Percentiles rank a stretch among this genome's conserved stretches.
Conservation (phyloP, 2,329 filamentous ascomycete species). For the Trichophyton simii region DNA sequence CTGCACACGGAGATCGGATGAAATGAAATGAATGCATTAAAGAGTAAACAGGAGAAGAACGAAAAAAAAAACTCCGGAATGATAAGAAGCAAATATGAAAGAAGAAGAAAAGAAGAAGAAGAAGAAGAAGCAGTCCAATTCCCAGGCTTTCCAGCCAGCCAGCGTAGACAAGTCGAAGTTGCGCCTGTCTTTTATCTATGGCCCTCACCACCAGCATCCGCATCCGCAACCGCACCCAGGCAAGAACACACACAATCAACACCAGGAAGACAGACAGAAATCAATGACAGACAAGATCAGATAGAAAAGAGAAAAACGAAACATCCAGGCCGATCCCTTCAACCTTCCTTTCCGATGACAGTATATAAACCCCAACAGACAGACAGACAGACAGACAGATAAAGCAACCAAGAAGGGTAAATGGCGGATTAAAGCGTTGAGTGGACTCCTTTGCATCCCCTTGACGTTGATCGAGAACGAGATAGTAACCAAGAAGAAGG, state of each 20-base stretch:
- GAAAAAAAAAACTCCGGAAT: constrained; percentile 3
- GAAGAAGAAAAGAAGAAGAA: not conserved
- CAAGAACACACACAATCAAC: not conserved
- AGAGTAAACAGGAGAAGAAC: not conserved
- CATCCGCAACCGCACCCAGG: not conserved
- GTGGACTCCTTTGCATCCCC: not conserved
- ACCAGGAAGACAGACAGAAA: not conserved
- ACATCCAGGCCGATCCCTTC: constrained; percentile 1
- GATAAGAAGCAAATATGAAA: not conserved
- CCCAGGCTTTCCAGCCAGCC: not conserved
- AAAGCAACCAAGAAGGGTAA: not conserved
- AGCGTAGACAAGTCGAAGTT: constrained; percentile 3
- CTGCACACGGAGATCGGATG: too few relatives aligned
- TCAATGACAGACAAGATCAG: not conserved
- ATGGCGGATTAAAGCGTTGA: not conserved
- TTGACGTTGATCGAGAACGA: not conserved
- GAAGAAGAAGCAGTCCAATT: not conserved
- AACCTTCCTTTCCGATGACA: constrained; percentile 5
- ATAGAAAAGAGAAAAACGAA: not conserved
- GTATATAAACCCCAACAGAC: not conserved
- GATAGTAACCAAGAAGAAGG: not conserved
- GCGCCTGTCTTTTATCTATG: constrained; percentile 6
- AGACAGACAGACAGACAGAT: too few relatives aligned
- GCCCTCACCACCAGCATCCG: not conserved
- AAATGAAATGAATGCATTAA: too few relatives aligned